A percentile compares a stretch with the other conserved stretches of the same genome.
Conservation (phyloP, 345 rosid species). For the Kandelia obovata region DNA sequence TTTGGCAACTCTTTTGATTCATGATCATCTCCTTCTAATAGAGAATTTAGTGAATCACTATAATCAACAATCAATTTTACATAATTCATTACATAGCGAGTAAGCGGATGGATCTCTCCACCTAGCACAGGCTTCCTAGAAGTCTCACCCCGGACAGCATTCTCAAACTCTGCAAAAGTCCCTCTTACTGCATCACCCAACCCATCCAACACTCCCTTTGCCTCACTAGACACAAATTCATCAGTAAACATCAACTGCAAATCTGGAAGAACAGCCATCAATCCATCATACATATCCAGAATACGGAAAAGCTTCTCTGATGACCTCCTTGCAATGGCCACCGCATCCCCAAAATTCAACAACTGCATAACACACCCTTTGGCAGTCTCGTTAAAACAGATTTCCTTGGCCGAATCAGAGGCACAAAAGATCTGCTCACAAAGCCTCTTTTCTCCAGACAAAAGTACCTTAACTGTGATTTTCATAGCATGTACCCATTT, state of each 20-base stretch:
- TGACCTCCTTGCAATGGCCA: conserved; percentile 70
- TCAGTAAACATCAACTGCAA: conserved; percentile 63
- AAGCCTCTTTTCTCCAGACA: conserved; percentile 72
- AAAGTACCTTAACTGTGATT: conserved; percentile 61
- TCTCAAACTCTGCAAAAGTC: conserved; percentile 88
- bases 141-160: conserved; percentile 64
- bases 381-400: conserved; percentile 80
- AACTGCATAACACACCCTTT: conserved; percentile 84
- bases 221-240: conserved; percentile 54
- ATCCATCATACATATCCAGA: conserved; percentile 86
- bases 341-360: conserved; percentile 92
- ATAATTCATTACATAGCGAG: conserved; percentile 95
- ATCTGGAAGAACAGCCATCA: conserved; percentile 52
- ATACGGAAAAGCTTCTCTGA: conserved; percentile 94
- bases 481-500: conserved; percentile 90
- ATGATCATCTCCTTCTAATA: conserved; percentile 51
- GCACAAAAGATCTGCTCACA: conserved; percentile 70
- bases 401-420: conserved; percentile 54
- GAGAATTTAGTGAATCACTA: conserved; percentile 47
- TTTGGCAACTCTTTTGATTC: conserved; percentile 32
- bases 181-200: conserved; percentile 78
- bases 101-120: conserved; percentile 94
- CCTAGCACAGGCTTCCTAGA: conserved; percentile 72
- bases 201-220: conserved; percentile 55
- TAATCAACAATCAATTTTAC: conserved; percentile 86